Evolutionary conservation across 2,329 filamentous ascomycete genomes (phyloP).

Genomic region (Thermoascus crustaceus): DNA sequence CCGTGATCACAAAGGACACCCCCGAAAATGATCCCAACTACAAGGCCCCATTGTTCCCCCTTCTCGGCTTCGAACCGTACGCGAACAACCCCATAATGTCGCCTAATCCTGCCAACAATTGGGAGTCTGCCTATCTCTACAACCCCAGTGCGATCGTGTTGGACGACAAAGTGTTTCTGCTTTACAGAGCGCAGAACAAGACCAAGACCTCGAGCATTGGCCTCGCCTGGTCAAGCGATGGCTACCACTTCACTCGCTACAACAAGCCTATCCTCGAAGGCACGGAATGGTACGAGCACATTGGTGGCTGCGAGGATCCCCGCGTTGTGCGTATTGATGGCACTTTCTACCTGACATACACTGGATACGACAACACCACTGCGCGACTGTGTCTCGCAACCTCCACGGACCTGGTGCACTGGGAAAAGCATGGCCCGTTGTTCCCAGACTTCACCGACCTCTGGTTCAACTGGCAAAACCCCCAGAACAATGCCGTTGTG

Average conservation of each 20-base stretch:
- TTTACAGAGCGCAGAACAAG: constrained; percentile 30
- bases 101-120: constrained; percentile 11
- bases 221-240: constrained; percentile 30
- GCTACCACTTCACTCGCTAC: constrained; percentile 26
- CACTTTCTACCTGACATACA: constrained; percentile 33
- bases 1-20: constrained; percentile 10
- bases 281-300: constrained; percentile 25
- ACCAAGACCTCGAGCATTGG: constrained; percentile 25
- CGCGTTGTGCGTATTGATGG: constrained; percentile 28
- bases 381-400: constrained; percentile 30
- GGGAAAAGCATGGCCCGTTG: constrained; percentile 20
- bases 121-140: constrained; percentile 15
- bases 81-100: constrained; percentile 16
- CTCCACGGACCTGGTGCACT: constrained; percentile 27
- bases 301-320: constrained; percentile 31
- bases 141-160: constrained; percentile 16
- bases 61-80: constrained; percentile 20
- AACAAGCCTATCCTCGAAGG: constrained; percentile 23
- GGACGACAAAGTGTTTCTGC: constrained; percentile 21
- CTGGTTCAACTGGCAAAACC: too few relatives aligned
- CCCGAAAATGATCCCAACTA: constrained; percentile 18
- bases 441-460: constrained; percentile 10
- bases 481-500: too few relatives aligned
- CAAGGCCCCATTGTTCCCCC: constrained; percentile 18
- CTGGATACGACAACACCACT: constrained; percentile 22